Evolutionary conservation across 2,329 filamentous ascomycete species (phyloP), one percentile per base, ranked within the genome.

Genomic region (Cladosporium sp.): DNA sequence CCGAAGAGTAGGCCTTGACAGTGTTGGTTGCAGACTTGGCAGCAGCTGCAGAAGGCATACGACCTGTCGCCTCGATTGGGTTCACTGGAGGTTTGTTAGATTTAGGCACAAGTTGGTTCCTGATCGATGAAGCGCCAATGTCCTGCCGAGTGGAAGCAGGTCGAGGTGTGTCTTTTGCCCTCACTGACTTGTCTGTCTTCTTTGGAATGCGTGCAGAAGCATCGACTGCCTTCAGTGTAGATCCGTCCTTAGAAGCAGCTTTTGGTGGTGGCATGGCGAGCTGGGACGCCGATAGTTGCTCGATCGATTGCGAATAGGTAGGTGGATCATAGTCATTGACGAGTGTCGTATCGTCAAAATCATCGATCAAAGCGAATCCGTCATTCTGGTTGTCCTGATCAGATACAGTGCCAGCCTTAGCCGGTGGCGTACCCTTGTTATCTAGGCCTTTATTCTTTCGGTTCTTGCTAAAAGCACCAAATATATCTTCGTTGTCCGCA

Each of bases 221-320:
- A 30, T 4, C 7, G 15, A 9, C 8, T 47, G 43, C 17, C 28
- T 47, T 47, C 2, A 11, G 3, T 5, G 9, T 5, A 3, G 25
- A n/a, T 3, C 11, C 28, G 12, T n/a, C 25, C 11, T n/a, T 47
- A 1, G 11, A 15, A 9, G 34, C 30, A 12, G 17, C 14, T 39
- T 43, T 42, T 36, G 64, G 65, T 19, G 65, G 66, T 6, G 65
- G 66, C 66, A 67, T 67, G 2, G 59, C 61, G 14, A 59, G n/a
- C 42, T 67, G 66, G 14, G 65, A 67, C 15, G 60, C 59, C 11
- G 64, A 64, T 17, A 50, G 63, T n/a, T 55, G 25, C 25, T 55
- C 12, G 8, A 25, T 47, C n/a, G 6, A 3, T 25, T 25, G 22
- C 45, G 28, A 36, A 20, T 12, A 19, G 8, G n/a, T 9, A 9